Conservation (phyloP, 768 basidiomycete species). For the Mycena olivaceomarginata region DNA sequence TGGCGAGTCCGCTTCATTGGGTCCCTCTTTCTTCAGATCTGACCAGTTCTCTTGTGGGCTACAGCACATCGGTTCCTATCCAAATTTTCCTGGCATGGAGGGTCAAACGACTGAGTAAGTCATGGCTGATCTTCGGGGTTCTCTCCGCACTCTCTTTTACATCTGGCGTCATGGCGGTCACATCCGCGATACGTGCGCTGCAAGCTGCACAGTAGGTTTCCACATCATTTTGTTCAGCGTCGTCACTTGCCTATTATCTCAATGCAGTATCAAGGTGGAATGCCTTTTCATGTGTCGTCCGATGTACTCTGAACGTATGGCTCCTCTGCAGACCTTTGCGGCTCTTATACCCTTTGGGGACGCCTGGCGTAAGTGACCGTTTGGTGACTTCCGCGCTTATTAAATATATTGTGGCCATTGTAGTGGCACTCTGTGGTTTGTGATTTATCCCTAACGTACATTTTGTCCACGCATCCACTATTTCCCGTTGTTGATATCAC, state of each 20-base stretch:
- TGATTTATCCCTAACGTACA: conserved; percentile 18
- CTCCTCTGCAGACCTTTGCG: conserved; percentile 8
- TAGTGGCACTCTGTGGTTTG: conserved; percentile 21
- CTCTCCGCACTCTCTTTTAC: conserved; percentile 8
- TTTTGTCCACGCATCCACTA: background rate
- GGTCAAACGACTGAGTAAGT: conserved; percentile 14
- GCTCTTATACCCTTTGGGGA: conserved; percentile 23
- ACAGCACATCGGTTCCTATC: conserved; percentile 21
- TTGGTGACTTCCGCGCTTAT: background rate
- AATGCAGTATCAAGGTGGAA: conserved; percentile 12
- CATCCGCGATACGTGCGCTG: conserved; percentile 12
- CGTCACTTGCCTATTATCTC: background rate
- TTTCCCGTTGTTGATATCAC: background rate
- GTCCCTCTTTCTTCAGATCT: background rate
- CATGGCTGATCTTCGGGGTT: conserved; percentile 7
- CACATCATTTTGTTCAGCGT: background rate
- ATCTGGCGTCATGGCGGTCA: conserved; percentile 10
- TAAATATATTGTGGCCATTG: background rate
- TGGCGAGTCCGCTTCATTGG: background rate
- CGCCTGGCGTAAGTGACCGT: conserved; percentile 12
- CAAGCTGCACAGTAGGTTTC: conserved; percentile 9
- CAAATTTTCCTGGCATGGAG: conserved; percentile 20
- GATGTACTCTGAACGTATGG: background rate
- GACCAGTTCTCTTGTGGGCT: background rate
- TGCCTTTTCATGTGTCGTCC: background rate